Conservation (phyloP, 1,284 basidiomycete genomes). For the Calocybe gambosa region DNA sequence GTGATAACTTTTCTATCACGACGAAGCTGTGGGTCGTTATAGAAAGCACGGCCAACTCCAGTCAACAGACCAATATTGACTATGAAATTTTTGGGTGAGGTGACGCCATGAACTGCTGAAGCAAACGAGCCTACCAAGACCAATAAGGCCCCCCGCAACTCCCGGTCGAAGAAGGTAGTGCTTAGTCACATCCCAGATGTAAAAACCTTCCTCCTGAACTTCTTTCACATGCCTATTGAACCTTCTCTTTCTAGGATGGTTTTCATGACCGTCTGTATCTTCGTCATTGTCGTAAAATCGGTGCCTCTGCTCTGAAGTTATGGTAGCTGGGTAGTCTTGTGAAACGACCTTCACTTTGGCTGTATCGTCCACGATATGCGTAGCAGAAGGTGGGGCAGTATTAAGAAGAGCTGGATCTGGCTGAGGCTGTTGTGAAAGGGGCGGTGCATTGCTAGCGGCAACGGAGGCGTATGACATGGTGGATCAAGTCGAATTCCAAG, state of each 20-base stretch:
- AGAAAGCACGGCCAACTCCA: constrained; percentile 59
- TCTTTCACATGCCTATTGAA: constrained; percentile 35
- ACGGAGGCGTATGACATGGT: constrained; percentile 65
- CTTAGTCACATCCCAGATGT: constrained; percentile 54
- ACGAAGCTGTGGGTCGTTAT: constrained; percentile 58
- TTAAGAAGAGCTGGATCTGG: constrained; percentile 59
- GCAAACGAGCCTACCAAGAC: constrained; percentile 41
- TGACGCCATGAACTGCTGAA: background rate
- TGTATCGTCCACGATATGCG: constrained; percentile 40
- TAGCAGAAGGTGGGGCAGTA: constrained; percentile 38
- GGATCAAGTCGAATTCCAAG: background rate
- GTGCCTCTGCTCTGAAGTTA: constrained; percentile 24
- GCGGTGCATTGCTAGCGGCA: constrained; percentile 50
- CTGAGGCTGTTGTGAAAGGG: constrained; percentile 47
- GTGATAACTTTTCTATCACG: constrained; percentile 53
- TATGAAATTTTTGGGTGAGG: constrained; percentile 23
- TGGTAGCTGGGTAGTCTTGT: constrained; percentile 41
- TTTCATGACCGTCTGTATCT: constrained; percentile 9
- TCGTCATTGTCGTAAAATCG: constrained; percentile 11
- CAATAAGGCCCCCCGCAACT: constrained; percentile 68
- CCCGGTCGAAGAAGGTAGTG: constrained; percentile 61
- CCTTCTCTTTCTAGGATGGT: constrained; percentile 14
- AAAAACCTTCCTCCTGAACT: constrained; percentile 46
- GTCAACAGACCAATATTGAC: constrained; percentile 72
- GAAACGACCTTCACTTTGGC: constrained; percentile 51